Evolutionary conservation across 352 stramenopile genomes (phyloP), one percentile per base, ranked within the genome.

Genomic region (Sclerospora graminicola): DNA sequence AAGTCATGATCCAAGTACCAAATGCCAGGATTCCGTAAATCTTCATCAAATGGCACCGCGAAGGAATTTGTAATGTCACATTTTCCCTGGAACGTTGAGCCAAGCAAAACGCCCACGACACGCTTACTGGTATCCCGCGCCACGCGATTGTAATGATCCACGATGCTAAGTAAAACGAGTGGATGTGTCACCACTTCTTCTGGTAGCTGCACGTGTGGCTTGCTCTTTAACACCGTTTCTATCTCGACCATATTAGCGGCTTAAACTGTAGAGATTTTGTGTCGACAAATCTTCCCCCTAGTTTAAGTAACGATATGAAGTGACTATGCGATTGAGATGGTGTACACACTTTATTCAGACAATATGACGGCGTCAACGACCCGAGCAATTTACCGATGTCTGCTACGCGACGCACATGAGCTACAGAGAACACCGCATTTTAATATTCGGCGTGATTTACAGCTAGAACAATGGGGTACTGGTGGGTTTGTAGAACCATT

Each of bases 1-100:
- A 97, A 99, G 73, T 98, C 97, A 70, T 99, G 96, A 79, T 99
- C 96, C 31, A 99, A 70, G 70, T 98, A 99, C 89, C 97, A 99
- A 40, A 99, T 97, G 15, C 72, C 75, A 27, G 89, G 86, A 71
- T 99, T 98, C 43, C 93, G 91, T 36, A 94, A 65, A 60, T 99
- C 96, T 73, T 99, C 96, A 57, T 99, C 96, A 60, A 99, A 99
- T 5, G 96, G 96, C 45, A 99, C 96, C 6, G 82, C 81, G 60
- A 95, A 96, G 45, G 82, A 94, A 65, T 96, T 96, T 45, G 84
- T 96, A 54, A 96, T 85, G 61, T 97, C 88, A 57, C 89, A 94
- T 45, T 89, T 92, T 59, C 94, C 95, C 52, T 97, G 95, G 57
- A 86, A 92, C 7, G 87, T 95, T 24, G 81, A 95, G 19, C 96